A percentile compares a stretch with the other conserved stretches of the same genome.
phyloP scores from a whole-genome alignment of 139 green algal species.

The Raphidocelis subcapitata region DNA sequence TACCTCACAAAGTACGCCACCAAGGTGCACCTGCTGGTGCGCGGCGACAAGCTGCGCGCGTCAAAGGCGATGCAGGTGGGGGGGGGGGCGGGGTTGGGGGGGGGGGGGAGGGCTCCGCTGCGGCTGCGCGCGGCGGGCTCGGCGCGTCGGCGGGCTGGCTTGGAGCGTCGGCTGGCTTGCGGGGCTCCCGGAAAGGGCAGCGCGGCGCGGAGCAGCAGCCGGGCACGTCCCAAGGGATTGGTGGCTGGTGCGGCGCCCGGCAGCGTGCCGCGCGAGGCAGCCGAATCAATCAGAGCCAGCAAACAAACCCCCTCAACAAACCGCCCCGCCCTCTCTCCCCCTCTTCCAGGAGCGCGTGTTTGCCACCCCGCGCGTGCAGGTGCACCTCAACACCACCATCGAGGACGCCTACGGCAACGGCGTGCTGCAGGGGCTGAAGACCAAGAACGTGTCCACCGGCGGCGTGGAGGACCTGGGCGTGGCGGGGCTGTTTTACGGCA shows the following conservation, averaged over 20 bases:
- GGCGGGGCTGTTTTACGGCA: slow-evolving; percentile 96
- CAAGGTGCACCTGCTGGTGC: slow-evolving; percentile 94
- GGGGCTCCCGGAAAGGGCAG: too few species aligned
- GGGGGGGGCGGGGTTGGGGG: too few species aligned
- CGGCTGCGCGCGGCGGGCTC: too few species aligned
- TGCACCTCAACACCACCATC: slow-evolving; percentile 84
- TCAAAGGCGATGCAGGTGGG: slow-evolving; percentile 87
- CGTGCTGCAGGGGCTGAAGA: slow-evolving; percentile 38
- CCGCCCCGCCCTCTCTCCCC: slow-evolving; percentile 15
- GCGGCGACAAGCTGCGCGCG: slow-evolving; percentile 76
- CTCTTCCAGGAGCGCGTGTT: slow-evolving; percentile 64
- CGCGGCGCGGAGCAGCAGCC: background rate
- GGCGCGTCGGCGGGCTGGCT: too few species aligned
- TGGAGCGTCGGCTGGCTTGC: too few species aligned
- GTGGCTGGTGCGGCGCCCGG: too few species aligned
- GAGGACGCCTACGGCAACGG: slow-evolving; percentile 74
- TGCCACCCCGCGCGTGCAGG: slow-evolving; percentile 12
- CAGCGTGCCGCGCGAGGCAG: too few species aligned
- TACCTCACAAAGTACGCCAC: slow-evolving; percentile 98
- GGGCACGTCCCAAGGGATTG: too few species aligned
- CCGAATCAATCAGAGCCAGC: background rate
- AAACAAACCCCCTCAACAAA: background rate
- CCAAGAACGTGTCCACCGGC: slow-evolving; percentile 32
- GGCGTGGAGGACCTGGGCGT: slow-evolving; percentile 69
- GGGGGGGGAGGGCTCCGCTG: too few species aligned